Percentiles rank a stretch among this genome's conserved stretches.
Conservation (phyloP, 768 basidiomycete genomes). For the Sporobolomyces pararoseus region DNA sequence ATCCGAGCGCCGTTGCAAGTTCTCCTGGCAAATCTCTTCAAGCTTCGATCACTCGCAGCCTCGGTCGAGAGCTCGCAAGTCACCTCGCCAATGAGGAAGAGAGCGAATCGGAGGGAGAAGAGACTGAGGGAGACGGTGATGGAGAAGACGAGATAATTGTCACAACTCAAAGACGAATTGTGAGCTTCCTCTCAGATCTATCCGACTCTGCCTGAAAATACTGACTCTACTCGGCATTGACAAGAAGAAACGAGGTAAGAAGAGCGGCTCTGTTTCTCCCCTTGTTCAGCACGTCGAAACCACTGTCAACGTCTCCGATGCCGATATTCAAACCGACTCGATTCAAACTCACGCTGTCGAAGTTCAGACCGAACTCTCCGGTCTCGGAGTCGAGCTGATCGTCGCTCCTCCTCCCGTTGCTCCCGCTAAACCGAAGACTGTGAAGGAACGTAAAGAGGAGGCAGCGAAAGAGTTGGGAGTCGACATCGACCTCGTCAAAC, state of each 20-base stretch:
- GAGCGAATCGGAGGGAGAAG: conserved; percentile 21
- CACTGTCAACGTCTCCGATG: conserved; percentile 26
- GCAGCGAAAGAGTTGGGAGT: conserved; percentile 34
- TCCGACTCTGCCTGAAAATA: background rate
- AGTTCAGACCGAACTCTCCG: conserved; percentile 29
- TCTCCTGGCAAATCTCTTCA: conserved; percentile 21
- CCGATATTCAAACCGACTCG: conserved; percentile 26
- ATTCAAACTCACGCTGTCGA: background rate
- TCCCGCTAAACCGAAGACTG: conserved; percentile 1
- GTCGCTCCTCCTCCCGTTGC: conserved; percentile 6
- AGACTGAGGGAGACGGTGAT: background rate
- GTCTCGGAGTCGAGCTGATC: conserved; percentile 25
- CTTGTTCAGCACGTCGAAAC: conserved; percentile 24
- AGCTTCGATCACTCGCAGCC: conserved; percentile 29
- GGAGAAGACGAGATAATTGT: conserved; percentile 41
- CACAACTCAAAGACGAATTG: conserved; percentile 37
- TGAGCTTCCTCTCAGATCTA: background rate
- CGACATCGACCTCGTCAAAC: conserved; percentile 15
- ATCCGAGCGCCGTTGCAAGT: background rate
- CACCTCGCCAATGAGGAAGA: conserved; percentile 17
- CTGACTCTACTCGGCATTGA: background rate
- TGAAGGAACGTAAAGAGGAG: conserved; percentile 21
- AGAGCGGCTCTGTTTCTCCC: background rate
- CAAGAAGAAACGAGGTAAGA: conserved; percentile 39
- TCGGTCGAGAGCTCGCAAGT: conserved; percentile 31